These are phyloP conservation scores for Globisporangium irregulare DNA, from an alignment of 352 stramenopile genomes.

Conservation along the genomic window DNA sequence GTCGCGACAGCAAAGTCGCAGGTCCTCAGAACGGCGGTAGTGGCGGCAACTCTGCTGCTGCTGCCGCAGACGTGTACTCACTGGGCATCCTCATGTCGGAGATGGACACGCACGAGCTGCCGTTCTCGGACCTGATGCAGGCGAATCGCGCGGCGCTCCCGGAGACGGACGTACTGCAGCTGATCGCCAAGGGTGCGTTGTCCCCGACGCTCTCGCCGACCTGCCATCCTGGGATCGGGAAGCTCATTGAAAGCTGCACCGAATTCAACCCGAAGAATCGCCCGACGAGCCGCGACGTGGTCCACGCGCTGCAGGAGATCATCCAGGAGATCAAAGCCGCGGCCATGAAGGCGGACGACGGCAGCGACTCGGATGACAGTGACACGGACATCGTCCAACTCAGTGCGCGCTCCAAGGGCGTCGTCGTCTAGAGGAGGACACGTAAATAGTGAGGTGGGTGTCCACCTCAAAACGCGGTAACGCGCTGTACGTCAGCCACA, in stretches of 20 bases:
- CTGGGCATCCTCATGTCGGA: slow-evolving; percentile 69
- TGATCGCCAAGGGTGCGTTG: slow-evolving; percentile 62
- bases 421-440: slow-evolving; percentile 9
- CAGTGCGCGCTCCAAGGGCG: neutral
- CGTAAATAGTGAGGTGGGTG: neutral
- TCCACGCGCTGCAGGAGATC: slow-evolving; percentile 15
- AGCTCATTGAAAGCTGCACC: slow-evolving; percentile 37
- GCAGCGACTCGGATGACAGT: slow-evolving; percentile 7
- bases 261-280: slow-evolving; percentile 31
- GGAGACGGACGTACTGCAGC: slow-evolving; percentile 59
- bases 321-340: slow-evolving; percentile 8
- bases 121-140: slow-evolving; percentile 69
- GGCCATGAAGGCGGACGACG: neutral
- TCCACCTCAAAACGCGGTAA: neutral
- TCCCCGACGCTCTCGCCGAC: slow-evolving; percentile 46
- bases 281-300: slow-evolving; percentile 16
- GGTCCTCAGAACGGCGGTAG: slow-evolving; percentile 17
- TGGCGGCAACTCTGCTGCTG: slow-evolving; percentile 27
- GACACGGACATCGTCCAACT: neutral
- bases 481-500: neutral
- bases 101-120: slow-evolving; percentile 67
- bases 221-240: slow-evolving; percentile 48
- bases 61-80: slow-evolving; percentile 63
- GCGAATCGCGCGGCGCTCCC: slow-evolving; percentile 48
- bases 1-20: slow-evolving; percentile 30